Conservation (phyloP, 164 flowering plant species). For the Nelumbo lutea region DNA sequence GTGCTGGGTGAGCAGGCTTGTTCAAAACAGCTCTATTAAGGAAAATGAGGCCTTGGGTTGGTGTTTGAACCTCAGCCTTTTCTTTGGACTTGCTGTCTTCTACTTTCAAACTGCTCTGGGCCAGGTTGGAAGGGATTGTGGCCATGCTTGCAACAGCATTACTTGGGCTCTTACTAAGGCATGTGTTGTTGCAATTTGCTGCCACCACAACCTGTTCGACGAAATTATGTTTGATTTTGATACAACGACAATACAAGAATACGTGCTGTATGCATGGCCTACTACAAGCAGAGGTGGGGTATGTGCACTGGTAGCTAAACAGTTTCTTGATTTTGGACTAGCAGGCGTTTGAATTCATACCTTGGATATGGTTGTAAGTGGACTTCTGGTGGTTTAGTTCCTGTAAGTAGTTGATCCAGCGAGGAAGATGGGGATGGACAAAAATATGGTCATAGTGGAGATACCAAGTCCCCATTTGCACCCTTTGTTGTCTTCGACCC, state of each 20-base stretch:
- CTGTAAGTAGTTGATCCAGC: conserved; percentile 55
- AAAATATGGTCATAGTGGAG: conserved; percentile 45
- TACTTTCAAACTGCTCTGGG: conserved; percentile 8
- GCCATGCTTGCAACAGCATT: conserved; percentile 42
- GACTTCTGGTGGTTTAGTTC: conserved; percentile 71
- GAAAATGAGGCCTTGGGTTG: conserved; percentile 34
- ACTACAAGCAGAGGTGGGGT: too few relatives aligned
- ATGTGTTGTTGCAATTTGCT: conserved; percentile 29
- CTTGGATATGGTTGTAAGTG: conserved; percentile 73
- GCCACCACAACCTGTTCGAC: conserved; percentile 50
- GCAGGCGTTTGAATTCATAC: conserved; percentile 21
- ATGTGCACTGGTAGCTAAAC: too few relatives aligned
- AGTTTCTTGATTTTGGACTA: too few relatives aligned
- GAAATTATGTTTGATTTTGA: background rate
- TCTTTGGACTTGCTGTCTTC: conserved; percentile 14
- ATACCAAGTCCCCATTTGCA: conserved; percentile 86
- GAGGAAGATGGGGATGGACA: conserved; percentile 57
- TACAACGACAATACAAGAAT: too few relatives aligned
- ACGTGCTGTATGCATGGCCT: too few relatives aligned
- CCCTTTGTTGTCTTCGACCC: conserved; percentile 87
- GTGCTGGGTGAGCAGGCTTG: conserved; percentile 26
- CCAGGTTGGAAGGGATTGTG: conserved; percentile 25
- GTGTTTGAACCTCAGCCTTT: conserved; percentile 10
- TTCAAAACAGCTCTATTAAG: conserved; percentile 44
- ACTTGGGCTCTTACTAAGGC: conserved; percentile 25